A percentile compares a stretch with the other conserved stretches of the same genome.
Evolutionary conservation across 2,329 filamentous ascomycete species (phyloP).

Genomic region (Neofusicoccum parvum): DNA sequence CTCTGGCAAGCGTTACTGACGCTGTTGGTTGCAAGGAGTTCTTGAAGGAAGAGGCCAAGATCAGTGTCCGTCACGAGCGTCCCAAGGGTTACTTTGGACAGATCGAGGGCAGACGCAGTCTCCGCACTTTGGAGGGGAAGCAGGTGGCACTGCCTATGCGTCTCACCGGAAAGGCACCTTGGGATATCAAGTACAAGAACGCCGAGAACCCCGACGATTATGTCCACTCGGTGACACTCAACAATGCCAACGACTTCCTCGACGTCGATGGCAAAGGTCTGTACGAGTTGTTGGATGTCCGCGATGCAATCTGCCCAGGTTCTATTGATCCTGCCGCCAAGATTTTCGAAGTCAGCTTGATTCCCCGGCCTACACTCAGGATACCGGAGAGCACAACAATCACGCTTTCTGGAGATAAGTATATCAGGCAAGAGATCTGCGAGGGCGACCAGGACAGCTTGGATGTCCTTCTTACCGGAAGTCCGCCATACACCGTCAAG

Average conservation of each 20-base stretch:
- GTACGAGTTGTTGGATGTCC: conserved; percentile 78
- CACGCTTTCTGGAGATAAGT: conserved; percentile 54
- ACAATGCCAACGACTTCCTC: conserved; percentile 67
- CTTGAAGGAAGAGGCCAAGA: conserved; percentile 80
- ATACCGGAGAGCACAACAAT: conserved; percentile 66
- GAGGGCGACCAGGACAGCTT: conserved; percentile 92
- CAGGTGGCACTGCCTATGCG: conserved; percentile 76
- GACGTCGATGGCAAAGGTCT: conserved; percentile 63
- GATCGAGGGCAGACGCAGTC: conserved; percentile 75
- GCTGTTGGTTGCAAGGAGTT: conserved; percentile 83
- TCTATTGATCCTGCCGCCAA: conserved; percentile 73
- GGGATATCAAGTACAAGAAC: conserved; percentile 77
- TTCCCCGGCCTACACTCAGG: conserved; percentile 73
- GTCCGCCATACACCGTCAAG: conserved; percentile 78
- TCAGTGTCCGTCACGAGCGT: conserved; percentile 84
- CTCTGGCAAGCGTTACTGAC: conserved; percentile 84
- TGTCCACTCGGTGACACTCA: conserved; percentile 52
- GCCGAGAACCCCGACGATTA: conserved; percentile 49
- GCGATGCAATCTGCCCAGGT: conserved; percentile 80
- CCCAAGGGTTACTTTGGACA: conserved; percentile 85
- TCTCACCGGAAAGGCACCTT: conserved; percentile 82
- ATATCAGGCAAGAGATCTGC: conserved; percentile 80
- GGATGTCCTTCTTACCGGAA: conserved; percentile 77
- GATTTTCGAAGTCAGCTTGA: conserved; percentile 81
- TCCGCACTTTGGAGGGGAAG: conserved; percentile 76